These are phyloP conservation scores for Blastobotrys buckinghamii DNA, from an alignment of 1,139 yeast genomes.

Conservation along the genomic window DNA sequence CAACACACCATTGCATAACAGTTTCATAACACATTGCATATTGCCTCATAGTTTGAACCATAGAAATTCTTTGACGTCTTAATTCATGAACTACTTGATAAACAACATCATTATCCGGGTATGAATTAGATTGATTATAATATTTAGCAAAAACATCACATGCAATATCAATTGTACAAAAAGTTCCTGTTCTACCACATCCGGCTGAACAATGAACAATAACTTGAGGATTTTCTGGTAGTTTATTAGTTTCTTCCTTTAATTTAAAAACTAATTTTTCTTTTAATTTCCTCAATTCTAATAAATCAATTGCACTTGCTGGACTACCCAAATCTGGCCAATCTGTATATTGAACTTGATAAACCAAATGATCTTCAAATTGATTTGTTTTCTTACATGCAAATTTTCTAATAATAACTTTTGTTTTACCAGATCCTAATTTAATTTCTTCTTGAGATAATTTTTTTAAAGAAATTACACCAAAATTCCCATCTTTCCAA, in stretches of 20 bases:
- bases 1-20: constrained; percentile 29
- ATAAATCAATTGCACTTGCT: constrained; percentile 44
- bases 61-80: constrained; percentile 66
- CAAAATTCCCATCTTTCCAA: constrained; percentile 40
- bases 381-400: constrained; percentile 11
- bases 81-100: constrained; percentile 51
- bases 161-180: constrained; percentile 67
- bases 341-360: constrained; percentile 62
- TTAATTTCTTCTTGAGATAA: constrained; percentile 17
- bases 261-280: constrained; percentile 17
- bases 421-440: constrained; percentile 12
- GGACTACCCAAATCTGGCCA: constrained; percentile 88
- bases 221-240: constrained; percentile 32
- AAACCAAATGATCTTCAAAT: constrained; percentile 32
- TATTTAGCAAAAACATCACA: constrained; percentile 37
- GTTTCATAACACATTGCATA: constrained; percentile 67
- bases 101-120: constrained; percentile 44
- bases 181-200: constrained; percentile 88
- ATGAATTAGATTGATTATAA: constrained; percentile 4
- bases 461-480: constrained; percentile 21
- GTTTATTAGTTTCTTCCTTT: not conserved
- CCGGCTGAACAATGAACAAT: constrained; percentile 89
- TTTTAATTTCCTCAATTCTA: constrained; percentile 49
- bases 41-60: constrained; percentile 79
- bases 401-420: constrained; percentile 23